Conservation (phyloP, 2,329 filamentous ascomycete genomes). For the Pseudocercospora pini-densiflorae region DNA sequence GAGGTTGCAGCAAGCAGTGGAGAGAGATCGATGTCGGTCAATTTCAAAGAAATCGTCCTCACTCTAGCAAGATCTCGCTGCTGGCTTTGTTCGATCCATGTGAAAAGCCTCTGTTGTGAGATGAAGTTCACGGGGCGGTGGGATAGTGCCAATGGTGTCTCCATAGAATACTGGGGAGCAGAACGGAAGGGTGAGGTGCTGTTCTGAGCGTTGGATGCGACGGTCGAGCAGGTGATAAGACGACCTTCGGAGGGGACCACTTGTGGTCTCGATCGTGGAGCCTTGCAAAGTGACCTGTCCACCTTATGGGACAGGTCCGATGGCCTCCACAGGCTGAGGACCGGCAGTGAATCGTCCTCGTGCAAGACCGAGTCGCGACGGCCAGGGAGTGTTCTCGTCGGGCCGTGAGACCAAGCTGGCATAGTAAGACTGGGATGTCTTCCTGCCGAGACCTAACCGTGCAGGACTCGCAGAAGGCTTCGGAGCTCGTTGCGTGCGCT, state of each 20-base stretch:
- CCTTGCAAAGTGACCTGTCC: background rate
- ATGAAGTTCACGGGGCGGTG: constrained; percentile 31
- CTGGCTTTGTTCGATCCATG: constrained; percentile 32
- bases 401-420: background rate
- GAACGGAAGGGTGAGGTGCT: constrained; percentile 24
- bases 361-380: background rate
- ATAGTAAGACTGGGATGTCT: constrained; percentile 1
- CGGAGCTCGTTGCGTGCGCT: background rate
- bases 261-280: constrained; percentile 18
- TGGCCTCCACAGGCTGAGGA: background rate
- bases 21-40: constrained; percentile 38
- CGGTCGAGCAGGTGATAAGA: constrained; percentile 14
- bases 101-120: constrained; percentile 35
- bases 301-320: background rate
- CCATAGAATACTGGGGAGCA: constrained; percentile 31
- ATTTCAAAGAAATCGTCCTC: constrained; percentile 25
- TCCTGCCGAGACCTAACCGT: constrained; percentile 2
- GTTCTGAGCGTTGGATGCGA: background rate
- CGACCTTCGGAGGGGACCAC: constrained; percentile 26
- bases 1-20: constrained; percentile 24
- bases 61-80: constrained; percentile 30
- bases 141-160: constrained; percentile 29
- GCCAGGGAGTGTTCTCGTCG: background rate
- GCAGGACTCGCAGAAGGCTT: background rate
- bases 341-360: background rate